Base-by-base conservation (phyloP, 768 basidiomycete genomes). In the Ramaria sp. region DNA sequence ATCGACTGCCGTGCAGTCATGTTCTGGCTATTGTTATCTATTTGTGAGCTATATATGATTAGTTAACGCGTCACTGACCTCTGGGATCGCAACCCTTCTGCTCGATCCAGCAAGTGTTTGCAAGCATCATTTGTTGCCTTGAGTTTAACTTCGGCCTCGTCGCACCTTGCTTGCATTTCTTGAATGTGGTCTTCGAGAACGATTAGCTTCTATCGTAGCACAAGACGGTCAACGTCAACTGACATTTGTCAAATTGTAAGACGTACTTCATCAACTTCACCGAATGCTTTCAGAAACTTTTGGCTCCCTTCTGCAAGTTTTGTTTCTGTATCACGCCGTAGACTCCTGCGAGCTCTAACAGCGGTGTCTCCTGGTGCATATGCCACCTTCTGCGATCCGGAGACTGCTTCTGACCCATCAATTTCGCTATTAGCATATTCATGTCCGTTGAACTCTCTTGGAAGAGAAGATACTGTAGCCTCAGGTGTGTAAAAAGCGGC, bases 221-320 rank as follows among this genome's bases (percentile, higher is more conserved):
- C 28, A 52, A 43, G 15, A 37, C 13, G 7, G n/a, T 3, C 1
- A 0, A 15, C 22, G 45, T 8, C 15, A 32, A 39, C 30, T 13
- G 25, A 28, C n/a, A 1, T 18, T 42, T 58, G 12, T 36, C 44
- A 8, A 34, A 48, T n/a, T 30, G 13, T 3, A 34, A 16, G 10
- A 78, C 88, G 60, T 66, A 95, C 95, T 70, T 88, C 76, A 70
- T 97, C 88, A 34, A 98, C 91, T 60, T 92, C 83, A 20, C 82
- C 82, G 58, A 98, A 85, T 0, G 88, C 91, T 25, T 78, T 76
- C 53, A 98, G 65, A 65, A 99, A 96, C 59, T 80, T 78, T 44
- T 77, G 75, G 60, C 91, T 93, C 5, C 89, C 89, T 51, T 86
- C 80, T 0, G 85, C 81, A 43, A 97, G 73, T 65, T 82, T 86